These are phyloP conservation scores for Lactarius sp. DNA, from an alignment of 768 basidiomycete species.

Conservation along the genomic window DNA sequence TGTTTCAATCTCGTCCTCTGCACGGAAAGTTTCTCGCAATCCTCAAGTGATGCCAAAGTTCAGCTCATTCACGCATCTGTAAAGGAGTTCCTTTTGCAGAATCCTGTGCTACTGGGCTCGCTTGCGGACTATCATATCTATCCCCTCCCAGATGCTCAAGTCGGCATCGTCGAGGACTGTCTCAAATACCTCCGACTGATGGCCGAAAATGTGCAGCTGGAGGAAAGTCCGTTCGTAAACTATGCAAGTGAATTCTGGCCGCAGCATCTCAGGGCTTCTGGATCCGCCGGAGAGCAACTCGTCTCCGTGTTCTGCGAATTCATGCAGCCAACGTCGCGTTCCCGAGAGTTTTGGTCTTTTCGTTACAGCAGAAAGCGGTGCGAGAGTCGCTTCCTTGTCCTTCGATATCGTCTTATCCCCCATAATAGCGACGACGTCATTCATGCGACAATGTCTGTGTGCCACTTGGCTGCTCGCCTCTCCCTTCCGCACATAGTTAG, in stretches of 20 bases:
- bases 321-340: background rate
- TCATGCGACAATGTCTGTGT: background rate
- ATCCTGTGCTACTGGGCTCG: background rate
- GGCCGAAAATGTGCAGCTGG: too few species aligned
- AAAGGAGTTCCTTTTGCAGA: constrained; percentile 5
- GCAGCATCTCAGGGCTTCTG: constrained; percentile 2
- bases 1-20: constrained; percentile 5
- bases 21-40: background rate
- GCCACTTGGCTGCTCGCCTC: constrained; percentile 8
- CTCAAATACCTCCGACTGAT: constrained; percentile 3
- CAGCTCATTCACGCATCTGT: constrained; percentile 10
- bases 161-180: background rate
- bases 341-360: background rate
- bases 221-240: background rate
- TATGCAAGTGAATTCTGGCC: constrained; percentile 10
- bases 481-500: constrained; percentile 2
- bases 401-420: background rate
- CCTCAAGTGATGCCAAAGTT: background rate
- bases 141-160: constrained; percentile 1
- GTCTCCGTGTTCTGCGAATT: background rate
- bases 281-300: background rate
- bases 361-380: background rate
- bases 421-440: background rate
- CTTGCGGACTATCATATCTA: constrained; percentile 5
- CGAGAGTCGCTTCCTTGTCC: background rate